phyloP scores from a whole-genome alignment of 192 early-diverging fungal genomes.

The Coemansia sp. region DNA sequence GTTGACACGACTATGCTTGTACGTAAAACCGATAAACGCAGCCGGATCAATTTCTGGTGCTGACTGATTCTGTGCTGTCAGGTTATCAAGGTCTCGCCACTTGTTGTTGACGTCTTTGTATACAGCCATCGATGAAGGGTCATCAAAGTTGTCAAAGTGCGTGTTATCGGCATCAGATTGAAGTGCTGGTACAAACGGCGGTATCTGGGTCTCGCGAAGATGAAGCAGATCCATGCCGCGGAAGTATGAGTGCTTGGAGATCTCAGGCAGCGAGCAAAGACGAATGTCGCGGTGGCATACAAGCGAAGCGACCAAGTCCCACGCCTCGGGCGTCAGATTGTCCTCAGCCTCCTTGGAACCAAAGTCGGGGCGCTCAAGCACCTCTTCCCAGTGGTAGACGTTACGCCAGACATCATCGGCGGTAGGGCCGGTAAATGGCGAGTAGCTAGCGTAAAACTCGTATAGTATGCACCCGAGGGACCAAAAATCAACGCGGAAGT shows the following conservation, averaged over 20 bases:
- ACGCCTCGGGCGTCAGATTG: conserved; percentile 72
- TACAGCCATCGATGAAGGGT: conserved; percentile 57
- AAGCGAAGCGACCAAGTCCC: conserved; percentile 67
- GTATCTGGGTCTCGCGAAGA: conserved; percentile 58
- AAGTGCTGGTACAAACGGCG: conserved; percentile 72
- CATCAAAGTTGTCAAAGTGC: conserved; percentile 76
- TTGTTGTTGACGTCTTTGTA: conserved; percentile 61
- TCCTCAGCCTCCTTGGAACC: conserved; percentile 73
- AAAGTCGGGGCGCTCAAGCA: conserved; percentile 75
- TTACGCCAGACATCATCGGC: conserved; percentile 80
- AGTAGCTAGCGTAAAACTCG: conserved; percentile 72
- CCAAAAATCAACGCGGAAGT: conserved; percentile 73
- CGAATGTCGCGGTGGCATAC: conserved; percentile 57
- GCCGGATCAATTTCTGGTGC: conserved; percentile 64
- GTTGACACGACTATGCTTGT: conserved; percentile 45
- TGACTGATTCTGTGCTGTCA: conserved; percentile 34
- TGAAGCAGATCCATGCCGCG: conserved; percentile 60
- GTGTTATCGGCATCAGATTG: conserved; percentile 70
- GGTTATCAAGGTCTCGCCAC: conserved; percentile 40
- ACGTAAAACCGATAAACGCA: conserved; percentile 84
- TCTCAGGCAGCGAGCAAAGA: conserved; percentile 53
- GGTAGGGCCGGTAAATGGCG: conserved; percentile 68
- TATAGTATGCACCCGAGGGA: conserved; percentile 73
- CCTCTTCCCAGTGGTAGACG: conserved; percentile 77
- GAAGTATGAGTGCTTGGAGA: conserved; percentile 63